Percentiles rank a stretch among this genome's conserved stretches.
phyloP scores from a whole-genome alignment of 306 rosid species.

The Adenanthera pavonina region DNA sequence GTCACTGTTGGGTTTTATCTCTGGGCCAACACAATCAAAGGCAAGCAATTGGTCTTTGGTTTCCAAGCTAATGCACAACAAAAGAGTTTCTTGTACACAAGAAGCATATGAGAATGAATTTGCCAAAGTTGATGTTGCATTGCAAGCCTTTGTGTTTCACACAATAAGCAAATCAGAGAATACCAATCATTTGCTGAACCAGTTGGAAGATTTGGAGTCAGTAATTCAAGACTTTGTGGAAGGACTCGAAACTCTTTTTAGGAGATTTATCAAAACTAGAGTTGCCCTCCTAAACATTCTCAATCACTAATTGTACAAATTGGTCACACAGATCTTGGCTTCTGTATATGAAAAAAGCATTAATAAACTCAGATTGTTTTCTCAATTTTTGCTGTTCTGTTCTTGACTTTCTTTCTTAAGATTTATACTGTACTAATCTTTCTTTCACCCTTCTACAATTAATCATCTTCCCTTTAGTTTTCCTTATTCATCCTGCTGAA shows the following conservation, averaged over 20 bases:
- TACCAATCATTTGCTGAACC: constrained; percentile 42
- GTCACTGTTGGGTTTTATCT: constrained; percentile 41
- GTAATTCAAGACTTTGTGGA: constrained; percentile 52
- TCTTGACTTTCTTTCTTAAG: background rate
- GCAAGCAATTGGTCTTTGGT: constrained; percentile 52
- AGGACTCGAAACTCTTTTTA: constrained; percentile 51
- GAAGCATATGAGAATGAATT: constrained; percentile 51
- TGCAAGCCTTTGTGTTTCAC: constrained; percentile 51
- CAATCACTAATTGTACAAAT: constrained; percentile 48
- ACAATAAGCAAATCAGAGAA: constrained; percentile 40
- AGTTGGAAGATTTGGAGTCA: constrained; percentile 47
- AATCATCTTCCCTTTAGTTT: background rate
- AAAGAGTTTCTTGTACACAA: constrained; percentile 36
- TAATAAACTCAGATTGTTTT: background rate
- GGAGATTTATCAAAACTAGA: constrained; percentile 49
- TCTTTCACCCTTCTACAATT: no score
- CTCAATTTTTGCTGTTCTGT: background rate
- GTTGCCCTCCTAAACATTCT: constrained; percentile 57
- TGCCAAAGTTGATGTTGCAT: constrained; percentile 54
- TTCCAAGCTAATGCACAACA: constrained; percentile 45
- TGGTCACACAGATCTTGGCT: background rate
- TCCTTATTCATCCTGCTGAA: background rate
- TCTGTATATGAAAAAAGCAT: background rate
- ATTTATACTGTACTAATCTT: background rate
- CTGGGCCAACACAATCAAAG: constrained; percentile 38